Evolutionary conservation across 768 basidiomycete genomes (phyloP), one percentile per base, ranked within the genome.

Genomic region (Leucocoprinus leucothites): DNA sequence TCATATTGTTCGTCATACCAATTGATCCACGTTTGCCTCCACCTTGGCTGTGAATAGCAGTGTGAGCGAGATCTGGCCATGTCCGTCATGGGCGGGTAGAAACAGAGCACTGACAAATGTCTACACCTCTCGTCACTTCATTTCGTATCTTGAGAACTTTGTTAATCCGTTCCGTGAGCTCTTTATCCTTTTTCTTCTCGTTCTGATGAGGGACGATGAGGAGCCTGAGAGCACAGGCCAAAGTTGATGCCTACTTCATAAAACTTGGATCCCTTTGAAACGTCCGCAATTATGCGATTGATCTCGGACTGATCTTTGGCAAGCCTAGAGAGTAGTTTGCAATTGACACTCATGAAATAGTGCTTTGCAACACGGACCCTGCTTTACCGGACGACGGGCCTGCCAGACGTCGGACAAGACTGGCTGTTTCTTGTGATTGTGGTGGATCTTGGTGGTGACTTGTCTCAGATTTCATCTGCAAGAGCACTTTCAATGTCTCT

Each of bases 191-290:
- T 64, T 82, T 81, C 68, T 91, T 93, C 74, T 97, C 94, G 60
- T 95, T 94, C 84, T 91, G 28, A 41, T 56, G 43, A 57, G 41
- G 22, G 14, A 9, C 31, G 26, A 35, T 26, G 21, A 53, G 34
- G 14, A 41, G 26, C 24, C 3, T 22, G 40, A 21, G 3, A 11
- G 9, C 16, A 38, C 38, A 38, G 16, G 16, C 38, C 18, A 5
- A 11, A 31, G 31, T n/a, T 46, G 47, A 52, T 6, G 59, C 75
- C 63, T 66, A 82, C 88, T 74, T 93, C 85, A 67, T 91, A 95
- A 69, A 89, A 98, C 70, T 93, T 94, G 24, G 93, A 95, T 3
- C 94, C 94, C 65, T 91, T 94, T 6, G 91, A 94, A 16, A 84
- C 93, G 50, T 96, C 91, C 1, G 91, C 89, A 49, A 96, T 97